These are phyloP conservation scores for Datisca glomerata DNA, from an alignment of 306 rosid species.

Conservation along the genomic window DNA sequence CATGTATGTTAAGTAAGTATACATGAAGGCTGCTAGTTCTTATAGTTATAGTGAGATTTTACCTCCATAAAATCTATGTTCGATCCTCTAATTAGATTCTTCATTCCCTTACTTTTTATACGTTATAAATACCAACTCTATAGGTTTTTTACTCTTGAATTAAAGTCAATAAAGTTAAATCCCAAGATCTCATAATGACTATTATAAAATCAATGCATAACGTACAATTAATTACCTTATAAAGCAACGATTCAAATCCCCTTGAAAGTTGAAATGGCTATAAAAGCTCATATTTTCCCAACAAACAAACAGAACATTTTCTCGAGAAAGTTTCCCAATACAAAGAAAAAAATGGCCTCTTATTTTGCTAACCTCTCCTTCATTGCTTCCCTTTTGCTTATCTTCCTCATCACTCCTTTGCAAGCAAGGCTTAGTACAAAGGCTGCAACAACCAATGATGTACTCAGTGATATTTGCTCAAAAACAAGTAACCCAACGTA, in stretches of 20 bases:
- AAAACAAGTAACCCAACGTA: neutral
- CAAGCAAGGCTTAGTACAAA: neutral
- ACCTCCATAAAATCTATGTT: no score
- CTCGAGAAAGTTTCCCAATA: neutral
- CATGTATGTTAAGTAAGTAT: no score
- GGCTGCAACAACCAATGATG: neutral
- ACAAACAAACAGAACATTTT: neutral
- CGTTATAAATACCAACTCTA: no score
- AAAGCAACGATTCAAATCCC: constrained; percentile 23
- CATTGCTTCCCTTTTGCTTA: neutral
- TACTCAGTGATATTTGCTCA: neutral
- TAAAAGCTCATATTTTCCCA: neutral
- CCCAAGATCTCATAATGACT: no score
- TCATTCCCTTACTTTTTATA: no score
- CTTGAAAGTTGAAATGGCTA: constrained; percentile 16
- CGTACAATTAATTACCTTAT: no score
- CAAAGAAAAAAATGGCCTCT: neutral
- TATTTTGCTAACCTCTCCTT: neutral
- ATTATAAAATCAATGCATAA: no score
- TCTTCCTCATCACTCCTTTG: neutral
- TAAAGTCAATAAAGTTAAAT: no score
- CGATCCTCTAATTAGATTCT: no score
- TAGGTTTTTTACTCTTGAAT: no score
- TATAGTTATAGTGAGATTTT: no score
- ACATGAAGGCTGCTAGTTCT: no score